Evolutionary conservation across 805 yeast genomes (phyloP).

Genomic region (Wickerhamomyces mucosus): DNA sequence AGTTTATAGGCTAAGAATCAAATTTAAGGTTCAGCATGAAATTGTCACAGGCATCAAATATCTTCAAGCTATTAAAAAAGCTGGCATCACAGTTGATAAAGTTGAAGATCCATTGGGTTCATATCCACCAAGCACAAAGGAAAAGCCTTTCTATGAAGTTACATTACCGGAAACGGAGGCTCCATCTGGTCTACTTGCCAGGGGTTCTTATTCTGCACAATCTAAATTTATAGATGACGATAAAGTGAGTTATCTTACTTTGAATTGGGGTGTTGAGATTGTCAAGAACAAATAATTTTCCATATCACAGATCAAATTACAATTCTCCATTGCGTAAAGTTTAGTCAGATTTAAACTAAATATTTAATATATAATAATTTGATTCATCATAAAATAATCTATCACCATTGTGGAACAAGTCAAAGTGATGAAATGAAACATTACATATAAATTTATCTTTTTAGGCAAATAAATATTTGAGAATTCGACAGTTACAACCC

Average conservation of each 20-base stretch:
- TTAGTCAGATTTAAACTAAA: too few species aligned
- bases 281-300: constrained; percentile 37
- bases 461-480: too few species aligned
- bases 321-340: too few species aligned
- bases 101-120: constrained; percentile 84
- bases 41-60: constrained; percentile 86
- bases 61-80: constrained; percentile 74
- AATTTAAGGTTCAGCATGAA: constrained; percentile 81
- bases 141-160: constrained; percentile 67
- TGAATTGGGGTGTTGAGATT: constrained; percentile 83
- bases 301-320: too few species aligned
- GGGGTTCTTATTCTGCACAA: constrained; percentile 76
- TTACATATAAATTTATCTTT: too few species aligned
- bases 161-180: constrained; percentile 69
- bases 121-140: constrained; percentile 79
- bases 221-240: constrained; percentile 87
- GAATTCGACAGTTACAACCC: too few species aligned
- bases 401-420: too few species aligned
- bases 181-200: constrained; percentile 80
- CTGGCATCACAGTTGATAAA: constrained; percentile 82
- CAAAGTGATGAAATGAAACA: too few species aligned
- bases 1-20: constrained; percentile 59
- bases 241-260: constrained; percentile 55
- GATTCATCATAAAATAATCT: too few species aligned
- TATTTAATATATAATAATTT: too few species aligned